A percentile compares a stretch with the other conserved stretches of the same genome.
These are phyloP conservation scores for Ceratobasidium sp. DNA, from an alignment of 1,284 basidiomycete genomes.

Conservation along the genomic window DNA sequence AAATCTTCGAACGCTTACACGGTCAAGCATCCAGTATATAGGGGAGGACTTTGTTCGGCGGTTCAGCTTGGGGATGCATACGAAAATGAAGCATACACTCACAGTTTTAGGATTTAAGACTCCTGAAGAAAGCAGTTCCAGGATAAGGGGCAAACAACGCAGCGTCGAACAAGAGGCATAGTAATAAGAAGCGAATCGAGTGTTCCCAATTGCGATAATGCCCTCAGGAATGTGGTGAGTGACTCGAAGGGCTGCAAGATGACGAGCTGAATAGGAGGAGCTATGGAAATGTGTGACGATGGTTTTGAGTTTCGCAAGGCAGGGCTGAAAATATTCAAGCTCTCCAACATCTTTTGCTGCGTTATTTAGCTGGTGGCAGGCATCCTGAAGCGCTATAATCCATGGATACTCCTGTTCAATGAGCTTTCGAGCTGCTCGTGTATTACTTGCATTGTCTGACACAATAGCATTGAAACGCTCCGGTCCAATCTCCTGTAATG, in stretches of 20 bases:
- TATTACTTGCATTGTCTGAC: constrained; percentile 58
- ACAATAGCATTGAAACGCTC: constrained; percentile 52
- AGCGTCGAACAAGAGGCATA: constrained; percentile 23
- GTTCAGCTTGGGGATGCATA: not conserved
- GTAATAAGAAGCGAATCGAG: constrained; percentile 54
- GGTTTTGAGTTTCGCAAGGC: constrained; percentile 51
- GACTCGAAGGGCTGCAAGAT: constrained; percentile 50
- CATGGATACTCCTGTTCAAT: constrained; percentile 51
- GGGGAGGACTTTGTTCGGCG: not conserved
- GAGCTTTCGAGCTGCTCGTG: constrained; percentile 51
- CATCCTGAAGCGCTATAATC: constrained; percentile 55
- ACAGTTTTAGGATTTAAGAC: constrained; percentile 20
- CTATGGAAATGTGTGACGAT: constrained; percentile 53
- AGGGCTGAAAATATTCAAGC: constrained; percentile 52
- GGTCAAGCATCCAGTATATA: constrained; percentile 43
- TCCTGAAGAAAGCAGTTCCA: constrained; percentile 13
- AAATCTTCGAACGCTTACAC: not conserved
- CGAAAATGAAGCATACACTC: not conserved
- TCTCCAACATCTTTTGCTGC: constrained; percentile 55
- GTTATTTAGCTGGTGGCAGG: constrained; percentile 56
- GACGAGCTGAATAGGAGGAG: constrained; percentile 52
- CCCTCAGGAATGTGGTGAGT: constrained; percentile 51
- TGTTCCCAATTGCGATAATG: constrained; percentile 55
- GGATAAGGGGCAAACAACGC: constrained; percentile 15
- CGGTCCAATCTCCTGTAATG: constrained; percentile 52